Evolutionary conservation across 2,329 filamentous ascomycete genomes (phyloP), one percentile per base, ranked within the genome.

Genomic region (Neofusicoccum parvum): DNA sequence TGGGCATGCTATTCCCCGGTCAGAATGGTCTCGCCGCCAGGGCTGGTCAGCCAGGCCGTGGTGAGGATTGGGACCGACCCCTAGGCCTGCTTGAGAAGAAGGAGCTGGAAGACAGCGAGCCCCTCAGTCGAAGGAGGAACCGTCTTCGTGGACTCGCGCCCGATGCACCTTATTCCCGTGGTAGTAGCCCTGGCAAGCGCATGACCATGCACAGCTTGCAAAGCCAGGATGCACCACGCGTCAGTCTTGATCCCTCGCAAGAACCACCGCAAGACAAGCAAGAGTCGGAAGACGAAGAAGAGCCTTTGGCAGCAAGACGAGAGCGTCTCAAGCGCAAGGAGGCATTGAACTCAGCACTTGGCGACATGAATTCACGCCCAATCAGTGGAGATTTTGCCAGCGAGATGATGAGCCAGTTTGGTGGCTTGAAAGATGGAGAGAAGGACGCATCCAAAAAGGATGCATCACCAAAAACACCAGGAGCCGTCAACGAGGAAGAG

Each of bases 81-180:
- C 76, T 92, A 5, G 92, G 92, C 4, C 77, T 95, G 65, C 89
- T 95, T 82, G 91, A 96, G 74, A 88, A 87, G 71, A 88, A 92
- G 53, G 90, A 96, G 66, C 80, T 95, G 69, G 95, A 99, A 75
- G 95, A 99, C 72, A 95, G 93, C 64, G 95, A 98, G 75, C 94
- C 95, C 0, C 82, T 97, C 20, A 93, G 90, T 71, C 85, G 85
- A 45, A 89, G 94, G 2, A 88, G 92, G 54, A 90, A 90, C 46
- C 86, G 94, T 65, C 83, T 97, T 6, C 85, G 89, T 49, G 92
- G 91, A 43, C 83, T 85, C 15, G 80, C 83, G 49, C 78, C 79
- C 0, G 75, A 80, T 6, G 37, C 63, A 74, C 32, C 64, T 14
- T 48, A 49, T 32, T 3, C 46, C 12, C 53, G 69, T 50, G 70